These are phyloP conservation scores for Crataegus laevigata DNA, from an alignment of 306 rosid species.

Conservation along the genomic window DNA sequence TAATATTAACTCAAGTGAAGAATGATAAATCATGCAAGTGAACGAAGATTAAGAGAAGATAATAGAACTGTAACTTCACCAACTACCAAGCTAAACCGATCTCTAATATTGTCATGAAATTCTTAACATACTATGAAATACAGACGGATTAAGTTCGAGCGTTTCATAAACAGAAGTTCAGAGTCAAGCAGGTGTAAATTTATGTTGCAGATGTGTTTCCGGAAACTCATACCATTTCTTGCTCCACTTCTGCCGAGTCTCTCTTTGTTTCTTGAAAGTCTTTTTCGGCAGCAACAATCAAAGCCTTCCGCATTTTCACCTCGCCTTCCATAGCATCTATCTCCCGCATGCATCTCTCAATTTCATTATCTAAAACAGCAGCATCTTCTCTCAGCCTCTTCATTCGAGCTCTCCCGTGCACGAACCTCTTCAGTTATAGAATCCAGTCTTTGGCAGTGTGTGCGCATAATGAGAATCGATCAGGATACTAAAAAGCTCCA, in stretches of 20 bases:
- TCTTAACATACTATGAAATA: neutral
- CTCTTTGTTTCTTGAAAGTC: neutral
- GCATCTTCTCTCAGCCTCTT: no score
- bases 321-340: no score
- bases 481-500: no score
- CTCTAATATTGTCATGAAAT: neutral
- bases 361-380: no score
- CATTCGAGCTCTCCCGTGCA: no score
- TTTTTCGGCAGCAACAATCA: neutral
- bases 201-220: neutral
- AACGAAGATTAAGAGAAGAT: no score
- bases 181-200: neutral
- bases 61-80: no score
- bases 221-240: neutral
- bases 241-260: neutral
- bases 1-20: neutral
- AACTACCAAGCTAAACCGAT: neutral
- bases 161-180: neutral
- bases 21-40: neutral
- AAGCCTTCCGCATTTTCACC: neutral
- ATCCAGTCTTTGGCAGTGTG: no score
- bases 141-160: neutral
- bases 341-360: no score
- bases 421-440: no score
- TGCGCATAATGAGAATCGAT: no score